These are phyloP conservation scores for Rutstroemia sp. DNA, from an alignment of 2,329 filamentous ascomycete genomes.

Conservation along the genomic window DNA sequence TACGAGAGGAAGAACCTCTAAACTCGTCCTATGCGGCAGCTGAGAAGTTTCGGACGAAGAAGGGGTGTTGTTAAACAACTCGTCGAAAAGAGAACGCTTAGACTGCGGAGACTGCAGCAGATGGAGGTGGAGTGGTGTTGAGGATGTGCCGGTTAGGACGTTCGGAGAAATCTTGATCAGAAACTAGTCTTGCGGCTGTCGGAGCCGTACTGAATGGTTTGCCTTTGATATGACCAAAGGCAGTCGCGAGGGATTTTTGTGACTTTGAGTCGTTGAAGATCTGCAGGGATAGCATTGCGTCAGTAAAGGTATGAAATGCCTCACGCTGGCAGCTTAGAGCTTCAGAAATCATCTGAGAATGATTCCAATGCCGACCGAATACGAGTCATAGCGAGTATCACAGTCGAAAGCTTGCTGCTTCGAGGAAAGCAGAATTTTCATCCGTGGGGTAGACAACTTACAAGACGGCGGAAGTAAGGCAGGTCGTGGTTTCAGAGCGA, in stretches of 20 bases:
- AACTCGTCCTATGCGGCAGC: slow-evolving; percentile 99
- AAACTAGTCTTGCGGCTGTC: slow-evolving; percentile 52
- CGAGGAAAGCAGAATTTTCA: not conserved
- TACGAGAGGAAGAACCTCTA: slow-evolving; percentile 96
- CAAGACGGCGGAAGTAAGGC: not conserved
- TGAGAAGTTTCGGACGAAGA: slow-evolving; percentile 59
- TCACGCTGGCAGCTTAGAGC: not conserved
- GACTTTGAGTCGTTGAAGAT: slow-evolving; percentile 2
- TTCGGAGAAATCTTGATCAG: slow-evolving; percentile 64
- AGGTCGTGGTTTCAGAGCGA: not conserved
- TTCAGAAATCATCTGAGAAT: not conserved
- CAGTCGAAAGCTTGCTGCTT: not conserved
- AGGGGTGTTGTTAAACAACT: slow-evolving; percentile 41
- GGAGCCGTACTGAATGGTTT: slow-evolving; percentile 51
- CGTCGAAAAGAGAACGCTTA: slow-evolving; percentile 45
- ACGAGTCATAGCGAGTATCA: not conserved
- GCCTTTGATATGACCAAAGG: slow-evolving; percentile 66
- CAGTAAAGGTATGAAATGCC: slow-evolving; percentile 3
- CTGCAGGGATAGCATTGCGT: slow-evolving; percentile 1
- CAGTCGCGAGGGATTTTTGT: slow-evolving; percentile 29
- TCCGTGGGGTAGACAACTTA: not conserved
- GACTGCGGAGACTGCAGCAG: slow-evolving; percentile 43
- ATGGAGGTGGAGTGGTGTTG: slow-evolving; percentile 56
- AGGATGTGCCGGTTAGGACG: slow-evolving; percentile 58
- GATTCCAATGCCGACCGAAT: too few relatives aligned